Evolutionary conservation across 257 asterid species (phyloP), one percentile per base, ranked within the genome.

Genomic region (Solanum bulbocastanum): DNA sequence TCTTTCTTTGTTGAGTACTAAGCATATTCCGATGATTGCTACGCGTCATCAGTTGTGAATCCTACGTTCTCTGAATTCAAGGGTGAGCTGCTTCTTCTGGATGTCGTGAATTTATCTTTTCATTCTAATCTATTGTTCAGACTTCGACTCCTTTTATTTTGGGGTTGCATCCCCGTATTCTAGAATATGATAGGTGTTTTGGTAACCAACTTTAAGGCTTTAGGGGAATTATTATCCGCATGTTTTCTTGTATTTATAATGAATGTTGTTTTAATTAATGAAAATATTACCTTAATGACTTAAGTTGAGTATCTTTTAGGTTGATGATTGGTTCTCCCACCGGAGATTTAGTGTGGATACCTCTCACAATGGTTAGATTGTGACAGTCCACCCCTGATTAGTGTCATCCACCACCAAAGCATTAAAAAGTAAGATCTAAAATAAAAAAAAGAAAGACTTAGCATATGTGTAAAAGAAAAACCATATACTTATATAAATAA

Each of bases 321-420:
- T 52, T 18, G 62, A 52, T 2, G n/a, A 52, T 18, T 52, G 62
- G n/a, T 52, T 52, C 62, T 52, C n/a, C 62, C n/a, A 52, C 4
- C 1, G 0, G 1, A 8, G 9, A 0, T 18, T 52, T 52, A 18
- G n/a, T 18, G n/a, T 52, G 62, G 0, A 18, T 52, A 7, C 0
- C n/a, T 52, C 23, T 52, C 9, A 52, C n/a, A 1, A 52, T 6
- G 3, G 7, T 52, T 52, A 52, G 62, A 0, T 52, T 6, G 62
- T 52, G n/a, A 16, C 62, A 6, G 4, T 16, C 9, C 62, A 52
- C n/a, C n/a, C 2, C 13, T 49, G 8, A 49, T 49, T 49, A 49
- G 62, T 52, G 10, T 52, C 23, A 52, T 52, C 62, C 23, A 52
- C 4, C n/a, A 52, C 4, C 62, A 18, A 52, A 52, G 9, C 0